A percentile compares a stretch with the other conserved stretches of the same genome.
Evolutionary conservation across 495 filamentous ascomycete species (phyloP).

Genomic region (Podospora comata): DNA sequence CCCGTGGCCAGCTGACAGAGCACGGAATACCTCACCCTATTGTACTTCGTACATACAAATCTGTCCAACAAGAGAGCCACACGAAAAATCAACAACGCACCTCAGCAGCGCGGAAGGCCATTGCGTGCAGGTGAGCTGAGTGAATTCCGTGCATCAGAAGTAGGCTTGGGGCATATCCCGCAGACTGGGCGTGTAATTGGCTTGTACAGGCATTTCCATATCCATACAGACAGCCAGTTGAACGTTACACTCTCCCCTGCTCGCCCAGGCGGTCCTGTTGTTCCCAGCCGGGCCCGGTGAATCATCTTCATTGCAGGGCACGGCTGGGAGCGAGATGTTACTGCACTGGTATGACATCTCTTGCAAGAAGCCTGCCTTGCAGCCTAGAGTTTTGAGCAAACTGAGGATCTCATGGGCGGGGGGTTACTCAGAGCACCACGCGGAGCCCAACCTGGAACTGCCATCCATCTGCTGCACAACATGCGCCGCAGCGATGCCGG

Average conservation of each 20-base stretch:
- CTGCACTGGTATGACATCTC: neutral
- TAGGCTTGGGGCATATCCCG: neutral
- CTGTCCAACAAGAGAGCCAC: neutral
- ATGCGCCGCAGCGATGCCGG: neutral
- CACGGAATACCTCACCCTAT: neutral
- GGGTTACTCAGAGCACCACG: neutral
- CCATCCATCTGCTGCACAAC: neutral
- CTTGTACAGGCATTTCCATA: neutral
- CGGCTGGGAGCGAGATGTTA: conserved; percentile 4
- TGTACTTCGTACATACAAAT: neutral
- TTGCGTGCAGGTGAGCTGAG: neutral
- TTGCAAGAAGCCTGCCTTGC: neutral
- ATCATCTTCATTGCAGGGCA: conserved; percentile 14
- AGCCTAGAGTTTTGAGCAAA: neutral
- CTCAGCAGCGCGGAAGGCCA: neutral
- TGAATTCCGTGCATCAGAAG: neutral
- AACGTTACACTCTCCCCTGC: neutral
- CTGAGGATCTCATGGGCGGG: neutral
- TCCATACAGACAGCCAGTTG: neutral
- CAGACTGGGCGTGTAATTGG: neutral
- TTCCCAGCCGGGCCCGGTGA: conserved; percentile 9
- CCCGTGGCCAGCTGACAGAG: conserved; percentile 1
- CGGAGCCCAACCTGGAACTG: neutral
- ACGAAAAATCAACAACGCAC: neutral
- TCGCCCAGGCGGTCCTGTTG: conserved; percentile 9